Evolutionary conservation across 495 filamentous ascomycete species (phyloP).

Genomic region (Penicillium silybi): DNA sequence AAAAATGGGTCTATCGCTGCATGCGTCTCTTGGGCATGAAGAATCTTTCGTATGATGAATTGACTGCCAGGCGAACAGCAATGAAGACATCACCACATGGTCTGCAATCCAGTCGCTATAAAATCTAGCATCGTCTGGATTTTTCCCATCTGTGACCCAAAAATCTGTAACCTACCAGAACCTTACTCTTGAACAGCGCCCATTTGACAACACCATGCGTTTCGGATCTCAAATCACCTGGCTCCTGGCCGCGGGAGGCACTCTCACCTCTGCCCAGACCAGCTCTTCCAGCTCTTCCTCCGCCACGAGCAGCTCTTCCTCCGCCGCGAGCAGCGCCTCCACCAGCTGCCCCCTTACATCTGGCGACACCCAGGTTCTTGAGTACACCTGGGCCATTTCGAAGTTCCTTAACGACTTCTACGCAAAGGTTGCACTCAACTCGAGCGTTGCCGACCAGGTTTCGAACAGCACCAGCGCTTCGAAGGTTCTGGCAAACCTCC

Average conservation of each 20-base stretch:
- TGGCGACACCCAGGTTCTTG: constrained; percentile 18
- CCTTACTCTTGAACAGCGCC: neutral
- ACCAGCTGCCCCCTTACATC: constrained; percentile 19
- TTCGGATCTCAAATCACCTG: neutral
- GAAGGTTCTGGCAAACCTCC: constrained; percentile 19
- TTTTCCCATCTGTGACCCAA: neutral
- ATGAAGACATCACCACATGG: neutral
- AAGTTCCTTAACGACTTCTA: constrained; percentile 26
- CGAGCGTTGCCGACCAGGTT: constrained; percentile 20
- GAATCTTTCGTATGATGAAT: neutral
- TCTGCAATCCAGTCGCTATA: neutral
- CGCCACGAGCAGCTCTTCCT: constrained; percentile 1
- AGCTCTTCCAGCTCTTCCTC: no score
- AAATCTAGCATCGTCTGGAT: neutral
- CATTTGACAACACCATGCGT: neutral
- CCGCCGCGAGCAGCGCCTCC: neutral
- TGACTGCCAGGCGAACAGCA: neutral
- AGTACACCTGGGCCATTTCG: constrained; percentile 26
- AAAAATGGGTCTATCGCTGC: neutral
- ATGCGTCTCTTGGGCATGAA: neutral
- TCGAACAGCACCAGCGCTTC: constrained; percentile 16
- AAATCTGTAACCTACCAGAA: neutral
- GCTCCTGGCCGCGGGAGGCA: constrained; percentile 21
- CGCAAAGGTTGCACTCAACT: constrained; percentile 18
- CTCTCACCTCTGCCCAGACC: constrained; percentile 7